Evolutionary conservation across 2,329 filamentous ascomycete genomes (phyloP).

Genomic region (Parasarocladium wereldwijsianum): DNA sequence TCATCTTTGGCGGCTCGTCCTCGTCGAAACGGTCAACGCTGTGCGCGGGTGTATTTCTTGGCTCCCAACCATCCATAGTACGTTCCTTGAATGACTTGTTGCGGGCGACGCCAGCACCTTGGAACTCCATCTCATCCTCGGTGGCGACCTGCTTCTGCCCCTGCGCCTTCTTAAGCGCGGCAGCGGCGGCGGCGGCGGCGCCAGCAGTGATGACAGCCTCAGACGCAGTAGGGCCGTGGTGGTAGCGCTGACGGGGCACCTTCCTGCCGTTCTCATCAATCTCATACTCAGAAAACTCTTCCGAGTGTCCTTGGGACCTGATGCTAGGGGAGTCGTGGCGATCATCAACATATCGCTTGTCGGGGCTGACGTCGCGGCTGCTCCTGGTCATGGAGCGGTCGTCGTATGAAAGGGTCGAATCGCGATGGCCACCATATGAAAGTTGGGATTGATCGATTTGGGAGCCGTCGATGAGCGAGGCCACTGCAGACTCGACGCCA

Average conservation of each 20-base stretch:
- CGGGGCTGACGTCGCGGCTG: conserved; percentile 22
- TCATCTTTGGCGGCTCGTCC: conserved; percentile 41
- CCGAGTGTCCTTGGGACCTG: conserved; percentile 23
- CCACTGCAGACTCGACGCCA: conserved; percentile 78
- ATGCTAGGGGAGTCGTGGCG: conserved; percentile 24
- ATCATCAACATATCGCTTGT: conserved; percentile 27
- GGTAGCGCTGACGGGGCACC: conserved; percentile 26
- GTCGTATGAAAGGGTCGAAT: conserved; percentile 22
- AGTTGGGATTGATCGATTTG: conserved; percentile 52
- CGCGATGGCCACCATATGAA: conserved; percentile 30
- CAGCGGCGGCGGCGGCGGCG: conserved; percentile 37
- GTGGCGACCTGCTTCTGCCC: conserved; percentile 25
- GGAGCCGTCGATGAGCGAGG: conserved; percentile 71
- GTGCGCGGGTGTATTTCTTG: conserved; percentile 40
- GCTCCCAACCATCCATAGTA: conserved; percentile 39
- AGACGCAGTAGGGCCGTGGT: conserved; percentile 38
- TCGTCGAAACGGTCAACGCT: conserved; percentile 43
- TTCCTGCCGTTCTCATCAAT: conserved; percentile 44
- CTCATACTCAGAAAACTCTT: conserved; percentile 40
- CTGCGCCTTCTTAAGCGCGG: conserved; percentile 34
- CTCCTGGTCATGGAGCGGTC: conserved; percentile 15
- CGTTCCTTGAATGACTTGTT: conserved; percentile 55
- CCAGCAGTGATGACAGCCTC: conserved; percentile 43
- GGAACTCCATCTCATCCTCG: conserved; percentile 23
- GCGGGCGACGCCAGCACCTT: conserved; percentile 36